A percentile compares a stretch with the other conserved stretches of the same genome.
These are phyloP conservation scores for Zygosaccharomyces siamensis DNA, from an alignment of 805 yeast genomes.

Conservation along the genomic window DNA sequence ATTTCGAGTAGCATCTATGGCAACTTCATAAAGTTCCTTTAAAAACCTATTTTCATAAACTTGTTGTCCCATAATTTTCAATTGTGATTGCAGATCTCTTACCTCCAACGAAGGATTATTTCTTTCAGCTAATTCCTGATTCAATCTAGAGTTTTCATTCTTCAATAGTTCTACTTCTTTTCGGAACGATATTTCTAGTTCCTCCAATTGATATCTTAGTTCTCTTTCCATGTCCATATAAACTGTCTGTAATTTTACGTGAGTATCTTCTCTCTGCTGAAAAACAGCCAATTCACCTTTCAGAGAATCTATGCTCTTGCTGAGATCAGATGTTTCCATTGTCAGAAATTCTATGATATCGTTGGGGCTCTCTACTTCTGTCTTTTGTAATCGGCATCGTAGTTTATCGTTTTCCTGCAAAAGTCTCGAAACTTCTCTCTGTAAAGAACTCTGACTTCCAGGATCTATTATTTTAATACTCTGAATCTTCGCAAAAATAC, in stretches of 20 bases:
- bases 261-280: constrained; percentile 6
- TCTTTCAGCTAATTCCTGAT: neutral
- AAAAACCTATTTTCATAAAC: constrained; percentile 8
- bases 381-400: neutral
- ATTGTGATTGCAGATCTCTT: neutral
- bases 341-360: constrained; percentile 36
- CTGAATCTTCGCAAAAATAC: constrained; percentile 7
- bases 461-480: constrained; percentile 5
- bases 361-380: constrained; percentile 24
- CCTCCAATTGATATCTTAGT: constrained; percentile 37
- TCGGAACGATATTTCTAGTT: constrained; percentile 16
- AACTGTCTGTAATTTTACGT: constrained; percentile 38
- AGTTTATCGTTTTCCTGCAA: constrained; percentile 5
- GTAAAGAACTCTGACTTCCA: neutral
- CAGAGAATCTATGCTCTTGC: constrained; percentile 33
- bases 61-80: constrained; percentile 3
- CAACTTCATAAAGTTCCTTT: constrained; percentile 1
- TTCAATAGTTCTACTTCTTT: neutral
- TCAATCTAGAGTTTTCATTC: neutral
- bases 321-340: constrained; percentile 35
- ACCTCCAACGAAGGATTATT: neutral
- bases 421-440: constrained; percentile 11
- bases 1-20: neutral
- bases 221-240: constrained; percentile 47
- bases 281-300: constrained; percentile 41